These are phyloP conservation scores for Vanrija pseudolonga DNA, from an alignment of 1,284 basidiomycete genomes.

Conservation along the genomic window DNA sequence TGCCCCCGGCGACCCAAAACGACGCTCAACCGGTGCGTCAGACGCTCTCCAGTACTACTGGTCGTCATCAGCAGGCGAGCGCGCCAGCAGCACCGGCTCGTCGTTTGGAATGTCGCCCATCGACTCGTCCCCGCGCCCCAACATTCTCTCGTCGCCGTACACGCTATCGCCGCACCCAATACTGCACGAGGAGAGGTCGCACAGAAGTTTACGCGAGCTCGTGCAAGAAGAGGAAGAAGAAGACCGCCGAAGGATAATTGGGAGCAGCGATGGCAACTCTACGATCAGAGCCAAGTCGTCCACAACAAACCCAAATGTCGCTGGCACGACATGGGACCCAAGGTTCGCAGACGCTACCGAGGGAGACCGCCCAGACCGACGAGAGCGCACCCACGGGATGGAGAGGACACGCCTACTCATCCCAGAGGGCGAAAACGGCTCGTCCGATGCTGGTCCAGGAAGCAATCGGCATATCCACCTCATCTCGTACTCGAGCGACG, in stretches of 20 bases:
- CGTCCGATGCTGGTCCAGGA: neutral
- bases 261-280: neutral
- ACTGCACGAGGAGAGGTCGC: slow-evolving; percentile 1
- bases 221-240: slow-evolving; percentile 3
- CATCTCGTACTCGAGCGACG: slow-evolving; percentile 13
- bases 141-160: slow-evolving; percentile 14
- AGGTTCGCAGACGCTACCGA: too few species aligned
- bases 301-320: too few species aligned
- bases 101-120: slow-evolving; percentile 23
- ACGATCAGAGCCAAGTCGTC: neutral
- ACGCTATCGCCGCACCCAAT: slow-evolving; percentile 11
- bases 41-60: slow-evolving; percentile 44
- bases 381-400: neutral
- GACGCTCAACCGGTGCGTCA: slow-evolving; percentile 35
- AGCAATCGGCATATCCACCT: slow-evolving; percentile 19
- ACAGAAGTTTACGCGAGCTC: slow-evolving; percentile 7
- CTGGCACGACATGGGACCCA: too few species aligned
- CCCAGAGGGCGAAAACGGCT: neutral
- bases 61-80: slow-evolving; percentile 37
- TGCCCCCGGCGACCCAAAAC: slow-evolving; percentile 2
- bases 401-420: neutral
- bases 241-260: neutral
- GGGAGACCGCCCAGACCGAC: neutral
- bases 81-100: slow-evolving; percentile 35
- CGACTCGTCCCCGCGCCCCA: slow-evolving; percentile 4